Evolutionary conservation across 2,329 filamentous ascomycete genomes (phyloP).

Genomic region (Aureobasidium sp.): DNA sequence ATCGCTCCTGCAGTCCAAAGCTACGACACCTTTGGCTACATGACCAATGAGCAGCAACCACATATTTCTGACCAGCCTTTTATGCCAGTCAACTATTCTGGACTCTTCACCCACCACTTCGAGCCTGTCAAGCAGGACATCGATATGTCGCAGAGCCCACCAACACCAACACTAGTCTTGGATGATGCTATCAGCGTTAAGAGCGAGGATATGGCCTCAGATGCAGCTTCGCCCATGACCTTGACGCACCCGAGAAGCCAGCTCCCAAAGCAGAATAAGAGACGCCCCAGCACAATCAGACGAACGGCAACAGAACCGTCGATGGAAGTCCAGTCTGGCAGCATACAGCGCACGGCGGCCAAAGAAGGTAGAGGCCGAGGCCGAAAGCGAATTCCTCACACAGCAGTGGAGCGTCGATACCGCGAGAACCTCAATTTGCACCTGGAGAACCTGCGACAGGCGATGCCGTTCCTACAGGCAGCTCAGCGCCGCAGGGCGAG

Average conservation of each 20-base stretch:
- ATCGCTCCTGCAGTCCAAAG: neutral
- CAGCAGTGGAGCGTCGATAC: slow-evolving; percentile 29
- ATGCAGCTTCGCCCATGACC: neutral
- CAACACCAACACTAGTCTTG: neutral
- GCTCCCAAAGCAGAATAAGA: neutral
- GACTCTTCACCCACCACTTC: neutral
- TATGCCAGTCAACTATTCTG: neutral
- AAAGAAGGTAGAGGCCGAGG: slow-evolving; percentile 21
- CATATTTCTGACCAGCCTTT: neutral
- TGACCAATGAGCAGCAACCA: neutral
- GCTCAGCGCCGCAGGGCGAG: slow-evolving; percentile 16
- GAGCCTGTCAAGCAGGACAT: neutral
- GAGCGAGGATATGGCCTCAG: neutral
- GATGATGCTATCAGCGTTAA: slow-evolving; percentile 7
- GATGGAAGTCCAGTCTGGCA: neutral
- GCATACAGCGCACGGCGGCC: neutral
- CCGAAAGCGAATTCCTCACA: slow-evolving; percentile 30
- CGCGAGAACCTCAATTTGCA: slow-evolving; percentile 30
- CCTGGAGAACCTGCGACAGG: slow-evolving; percentile 27
- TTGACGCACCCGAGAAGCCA: neutral
- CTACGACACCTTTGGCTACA: neutral
- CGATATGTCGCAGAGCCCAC: neutral
- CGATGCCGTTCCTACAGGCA: slow-evolving; percentile 25
- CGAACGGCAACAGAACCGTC: neutral
- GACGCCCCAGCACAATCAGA: neutral